A percentile compares a stretch with the other conserved stretches of the same genome.
Evolutionary conservation across 1,284 basidiomycete genomes (phyloP).

Genomic region (Rhodofomes roseus): DNA sequence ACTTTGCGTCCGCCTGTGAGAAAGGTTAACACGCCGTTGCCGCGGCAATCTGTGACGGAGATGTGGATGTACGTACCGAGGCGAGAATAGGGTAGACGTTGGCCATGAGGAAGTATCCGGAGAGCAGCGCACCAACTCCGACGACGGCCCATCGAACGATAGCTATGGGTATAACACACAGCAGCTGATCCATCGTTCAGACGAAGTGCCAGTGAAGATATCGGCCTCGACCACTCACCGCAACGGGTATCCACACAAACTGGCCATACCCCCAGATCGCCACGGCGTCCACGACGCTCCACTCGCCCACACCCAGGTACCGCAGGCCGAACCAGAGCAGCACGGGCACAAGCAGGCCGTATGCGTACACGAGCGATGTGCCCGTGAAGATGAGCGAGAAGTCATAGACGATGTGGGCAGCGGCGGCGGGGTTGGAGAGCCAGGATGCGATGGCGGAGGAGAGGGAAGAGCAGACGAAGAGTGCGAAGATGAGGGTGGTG

Average conservation of each 20-base stretch:
- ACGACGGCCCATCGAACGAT: conserved; percentile 80
- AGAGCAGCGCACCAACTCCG: conserved; percentile 65
- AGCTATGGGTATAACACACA: conserved; percentile 79
- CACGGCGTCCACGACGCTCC: conserved; percentile 79
- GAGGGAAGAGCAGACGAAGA: conserved; percentile 90
- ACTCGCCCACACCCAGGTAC: conserved; percentile 82
- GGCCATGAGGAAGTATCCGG: conserved; percentile 78
- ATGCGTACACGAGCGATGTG: conserved; percentile 80
- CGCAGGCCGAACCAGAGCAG: conserved; percentile 77
- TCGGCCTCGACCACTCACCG: conserved; percentile 42
- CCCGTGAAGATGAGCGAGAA: conserved; percentile 82
- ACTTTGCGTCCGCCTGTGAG: conserved; percentile 77
- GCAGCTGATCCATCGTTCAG: conserved; percentile 40
- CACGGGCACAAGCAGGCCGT: conserved; percentile 78
- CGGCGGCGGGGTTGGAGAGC: conserved; percentile 54
- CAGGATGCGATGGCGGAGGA: conserved; percentile 81
- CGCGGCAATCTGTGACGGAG: neutral
- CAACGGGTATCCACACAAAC: conserved; percentile 77
- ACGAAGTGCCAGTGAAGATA: neutral
- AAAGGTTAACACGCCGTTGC: neutral
- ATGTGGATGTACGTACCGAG: conserved; percentile 48
- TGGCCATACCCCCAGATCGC: conserved; percentile 73
- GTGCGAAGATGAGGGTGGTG: conserved; percentile 85
- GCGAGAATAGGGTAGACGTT: conserved; percentile 90
- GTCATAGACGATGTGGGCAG: conserved; percentile 63